These are phyloP conservation scores for Ormosia emarginata DNA, from an alignment of 306 rosid species.

Conservation along the genomic window DNA sequence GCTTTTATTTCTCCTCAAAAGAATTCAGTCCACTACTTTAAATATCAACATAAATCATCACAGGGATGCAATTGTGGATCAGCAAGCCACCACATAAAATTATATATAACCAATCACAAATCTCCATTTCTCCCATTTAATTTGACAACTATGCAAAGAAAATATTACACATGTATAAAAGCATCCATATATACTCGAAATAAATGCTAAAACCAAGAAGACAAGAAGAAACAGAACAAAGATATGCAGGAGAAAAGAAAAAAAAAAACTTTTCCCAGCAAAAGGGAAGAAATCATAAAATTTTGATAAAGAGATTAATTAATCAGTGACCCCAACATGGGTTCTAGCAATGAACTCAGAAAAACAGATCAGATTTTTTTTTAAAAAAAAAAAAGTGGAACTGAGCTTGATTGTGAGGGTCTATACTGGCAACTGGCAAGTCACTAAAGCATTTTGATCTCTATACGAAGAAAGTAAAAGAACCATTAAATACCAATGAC, in stretches of 20 bases:
- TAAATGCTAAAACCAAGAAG: background rate
- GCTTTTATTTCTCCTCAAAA: slow-evolving; percentile 39
- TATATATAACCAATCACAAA: background rate
- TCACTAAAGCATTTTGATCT: too few species aligned
- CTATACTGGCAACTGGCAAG: too few species aligned
- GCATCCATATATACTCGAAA: background rate
- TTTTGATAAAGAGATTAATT: background rate
- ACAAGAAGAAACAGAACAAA: background rate
- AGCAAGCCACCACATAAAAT: background rate
- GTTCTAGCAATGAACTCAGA: too few species aligned
- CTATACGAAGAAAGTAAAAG: too few species aligned
- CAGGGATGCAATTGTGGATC: slow-evolving; percentile 21
- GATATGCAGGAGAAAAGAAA: too few species aligned
- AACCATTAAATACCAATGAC: too few species aligned
- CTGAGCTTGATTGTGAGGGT: too few species aligned
- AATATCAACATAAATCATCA: slow-evolving; percentile 26
- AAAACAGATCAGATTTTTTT: too few species aligned
- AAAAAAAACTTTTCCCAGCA: background rate
- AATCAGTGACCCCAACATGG: too few species aligned
- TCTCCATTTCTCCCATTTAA: background rate
- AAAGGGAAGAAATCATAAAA: background rate
- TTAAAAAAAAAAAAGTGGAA: too few species aligned
- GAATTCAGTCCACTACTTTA: slow-evolving; percentile 67
- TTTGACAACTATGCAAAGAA: background rate
- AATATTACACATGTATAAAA: too few species aligned